phyloP scores from a whole-genome alignment of 108 stramenopile species.

The Epithemia pelagica region DNA sequence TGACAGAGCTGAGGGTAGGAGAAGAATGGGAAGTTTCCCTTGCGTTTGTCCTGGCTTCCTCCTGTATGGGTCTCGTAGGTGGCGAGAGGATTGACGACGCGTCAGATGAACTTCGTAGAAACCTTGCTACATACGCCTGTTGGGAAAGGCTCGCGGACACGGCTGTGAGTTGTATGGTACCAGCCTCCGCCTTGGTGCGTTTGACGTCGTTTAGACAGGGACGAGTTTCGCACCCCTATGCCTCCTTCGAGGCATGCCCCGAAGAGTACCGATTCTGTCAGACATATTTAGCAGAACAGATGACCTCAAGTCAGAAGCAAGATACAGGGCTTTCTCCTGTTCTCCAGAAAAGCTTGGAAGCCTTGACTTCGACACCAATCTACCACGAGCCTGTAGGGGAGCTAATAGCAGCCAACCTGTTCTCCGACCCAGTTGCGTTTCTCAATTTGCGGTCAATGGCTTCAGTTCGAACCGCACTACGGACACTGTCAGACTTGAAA shows the following conservation, averaged over 20 bases:
- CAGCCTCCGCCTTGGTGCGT: constrained; percentile 59
- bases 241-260: constrained; percentile 4
- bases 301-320: background rate
- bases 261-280: background rate
- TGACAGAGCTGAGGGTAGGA: constrained; percentile 56
- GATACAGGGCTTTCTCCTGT: background rate
- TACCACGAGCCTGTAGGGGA: background rate
- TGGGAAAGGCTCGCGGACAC: constrained; percentile 23
- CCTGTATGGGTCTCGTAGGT: constrained; percentile 24
- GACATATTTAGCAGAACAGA: background rate
- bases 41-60: constrained; percentile 33
- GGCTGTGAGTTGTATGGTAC: constrained; percentile 51
- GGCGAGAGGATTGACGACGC: background rate
- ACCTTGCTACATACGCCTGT: constrained; percentile 18
- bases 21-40: constrained; percentile 75
- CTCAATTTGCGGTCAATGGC: background rate
- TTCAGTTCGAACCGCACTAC: background rate
- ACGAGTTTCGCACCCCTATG: constrained; percentile 51
- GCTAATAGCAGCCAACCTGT: background rate
- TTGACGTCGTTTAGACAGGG: constrained; percentile 40
- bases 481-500: background rate
- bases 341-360: background rate
- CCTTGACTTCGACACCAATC: background rate
- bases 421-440: background rate
- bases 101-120: background rate